These are phyloP conservation scores for Ogataea wickerhamii DNA, from an alignment of 805 yeast species.

Conservation along the genomic window DNA sequence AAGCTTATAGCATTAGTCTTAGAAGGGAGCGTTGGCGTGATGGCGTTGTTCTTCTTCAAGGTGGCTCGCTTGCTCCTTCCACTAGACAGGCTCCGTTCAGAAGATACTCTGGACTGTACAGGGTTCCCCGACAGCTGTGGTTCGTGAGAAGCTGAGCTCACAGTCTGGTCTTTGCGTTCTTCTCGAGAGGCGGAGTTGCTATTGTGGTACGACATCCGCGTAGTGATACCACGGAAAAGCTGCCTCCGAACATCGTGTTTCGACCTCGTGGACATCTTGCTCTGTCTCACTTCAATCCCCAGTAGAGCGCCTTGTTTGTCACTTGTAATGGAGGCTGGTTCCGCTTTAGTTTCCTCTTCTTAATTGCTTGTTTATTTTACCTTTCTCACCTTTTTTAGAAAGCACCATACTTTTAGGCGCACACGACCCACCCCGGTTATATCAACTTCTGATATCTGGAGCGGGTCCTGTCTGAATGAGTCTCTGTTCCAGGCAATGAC, in stretches of 20 bases:
- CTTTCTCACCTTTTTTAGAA: too few relatives aligned
- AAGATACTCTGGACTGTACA: slow-evolving; percentile 1
- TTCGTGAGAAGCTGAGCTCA: slow-evolving; percentile 3
- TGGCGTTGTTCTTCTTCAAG: slow-evolving; percentile 18
- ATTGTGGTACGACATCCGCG: slow-evolving; percentile 28
- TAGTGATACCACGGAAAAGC: slow-evolving; percentile 33
- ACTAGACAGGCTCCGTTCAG: slow-evolving; percentile 1
- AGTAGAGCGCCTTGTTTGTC: too few relatives aligned
- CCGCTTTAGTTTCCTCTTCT: too few relatives aligned
- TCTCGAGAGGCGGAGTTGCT: slow-evolving; percentile 12
- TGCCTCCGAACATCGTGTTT: slow-evolving; percentile 32
- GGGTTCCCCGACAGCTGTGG: slow-evolving; percentile 5
- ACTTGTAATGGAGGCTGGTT: too few relatives aligned
- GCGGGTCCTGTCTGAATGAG: slow-evolving; percentile 1
- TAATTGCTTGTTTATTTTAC: too few relatives aligned
- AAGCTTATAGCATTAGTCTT: slow-evolving; percentile 16
- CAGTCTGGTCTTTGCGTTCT: slow-evolving; percentile 16
- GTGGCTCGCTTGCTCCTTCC: slow-evolving; percentile 6
- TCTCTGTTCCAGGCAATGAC: slow-evolving; percentile 48
- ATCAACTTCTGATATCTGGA: neutral
- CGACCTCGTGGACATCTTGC: slow-evolving; percentile 26
- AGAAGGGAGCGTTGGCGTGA: slow-evolving; percentile 23
- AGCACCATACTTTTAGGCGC: too few relatives aligned
- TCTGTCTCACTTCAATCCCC: too few relatives aligned
- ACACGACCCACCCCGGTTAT: neutral